phyloP scores from a whole-genome alignment of 2,329 filamentous ascomycete genomes.

The Helminthosporium solani region DNA sequence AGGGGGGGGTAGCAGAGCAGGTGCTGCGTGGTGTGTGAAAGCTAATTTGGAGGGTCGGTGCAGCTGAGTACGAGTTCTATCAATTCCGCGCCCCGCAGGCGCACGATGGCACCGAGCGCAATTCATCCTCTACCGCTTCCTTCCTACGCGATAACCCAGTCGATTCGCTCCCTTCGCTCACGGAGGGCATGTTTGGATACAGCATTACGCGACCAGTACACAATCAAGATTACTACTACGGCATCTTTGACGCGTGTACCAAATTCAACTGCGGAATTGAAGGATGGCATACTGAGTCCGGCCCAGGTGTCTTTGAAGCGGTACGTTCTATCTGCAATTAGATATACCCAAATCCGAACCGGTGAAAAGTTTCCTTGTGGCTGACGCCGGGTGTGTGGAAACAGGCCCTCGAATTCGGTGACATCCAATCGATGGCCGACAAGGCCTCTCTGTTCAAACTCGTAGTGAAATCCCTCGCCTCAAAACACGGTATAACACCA shows the following conservation, averaged over 20 bases:
- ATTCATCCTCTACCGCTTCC: slow-evolving; percentile 67
- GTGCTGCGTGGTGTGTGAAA: slow-evolving; percentile 17
- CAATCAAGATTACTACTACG: slow-evolving; percentile 91
- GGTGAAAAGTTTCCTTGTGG: no score
- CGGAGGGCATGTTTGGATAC: slow-evolving; percentile 96
- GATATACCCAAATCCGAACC: no score
- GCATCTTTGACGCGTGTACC: slow-evolving; percentile 76
- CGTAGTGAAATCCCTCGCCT: slow-evolving; percentile 83
- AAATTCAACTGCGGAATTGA: slow-evolving; percentile 81
- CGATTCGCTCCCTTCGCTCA: slow-evolving; percentile 72
- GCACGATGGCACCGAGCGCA: slow-evolving; percentile 54
- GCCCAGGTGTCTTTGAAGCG: slow-evolving; percentile 92
- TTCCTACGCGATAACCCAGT: slow-evolving; percentile 75
- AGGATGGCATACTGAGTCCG: slow-evolving; percentile 94
- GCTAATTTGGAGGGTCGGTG: slow-evolving; percentile 12
- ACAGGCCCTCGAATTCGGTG: slow-evolving; percentile 79
- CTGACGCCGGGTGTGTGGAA: slow-evolving; percentile 20
- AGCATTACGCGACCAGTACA: slow-evolving; percentile 82
- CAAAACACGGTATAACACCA: slow-evolving; percentile 85
- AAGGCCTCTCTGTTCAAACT: slow-evolving; percentile 93
- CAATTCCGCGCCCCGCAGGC: slow-evolving; percentile 72
- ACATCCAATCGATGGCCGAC: slow-evolving; percentile 88
- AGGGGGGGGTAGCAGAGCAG: slow-evolving; percentile 4
- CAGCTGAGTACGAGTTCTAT: slow-evolving; percentile 95
- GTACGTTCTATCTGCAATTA: no score